Evolutionary conservation across 305 asterid species (phyloP), one percentile per base, ranked within the genome.

Genomic region (Fraxinus floribunda): DNA sequence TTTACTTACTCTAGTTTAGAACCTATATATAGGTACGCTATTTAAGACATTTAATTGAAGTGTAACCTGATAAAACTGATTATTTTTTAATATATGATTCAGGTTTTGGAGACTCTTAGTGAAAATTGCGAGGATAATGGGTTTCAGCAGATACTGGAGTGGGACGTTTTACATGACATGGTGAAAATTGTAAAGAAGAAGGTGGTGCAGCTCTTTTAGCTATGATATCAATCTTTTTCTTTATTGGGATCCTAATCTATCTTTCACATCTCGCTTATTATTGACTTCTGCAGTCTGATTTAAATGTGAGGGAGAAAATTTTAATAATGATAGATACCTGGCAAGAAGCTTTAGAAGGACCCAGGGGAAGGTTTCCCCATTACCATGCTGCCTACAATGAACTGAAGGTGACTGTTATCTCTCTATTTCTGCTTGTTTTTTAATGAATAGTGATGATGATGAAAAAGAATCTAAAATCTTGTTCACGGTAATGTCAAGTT

Each of bases 311-410:
- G 88, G 99, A 96, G 93, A 96, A 96, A 95, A 94, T 94, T 84
- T 90, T 96, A 79, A 86, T 84, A 82, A 78, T 96, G 94, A 89
- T 94, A 38, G 98, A 96, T 88, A 81, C 95, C 75, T 94, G 98
- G 99, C 98, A 94, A 91, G 99, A 90, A 89, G 99, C 98, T 85
- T 86, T 94, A 76, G 98, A 97, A 75, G 98, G 99, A 9, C 87
- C 93, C 9, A 70, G 89, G 82, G 98, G 94, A 82, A 89, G 89
- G 89, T 94, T 91, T 89, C 98, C 98, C 79, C 98, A 92, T 84
- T 96, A 90, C 81, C 85, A 86, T 85, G 91, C 94, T 88, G 98
- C 99, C 84, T 96, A 91, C 90, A 96, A 89, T 84, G 99, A 94
- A 89, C 84, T 96, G 85, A 92, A 85, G 97, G 98, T 94, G 86